Conservation (phyloP, 129 eudicot genomes). For the Flaveria ramosissima region DNA sequence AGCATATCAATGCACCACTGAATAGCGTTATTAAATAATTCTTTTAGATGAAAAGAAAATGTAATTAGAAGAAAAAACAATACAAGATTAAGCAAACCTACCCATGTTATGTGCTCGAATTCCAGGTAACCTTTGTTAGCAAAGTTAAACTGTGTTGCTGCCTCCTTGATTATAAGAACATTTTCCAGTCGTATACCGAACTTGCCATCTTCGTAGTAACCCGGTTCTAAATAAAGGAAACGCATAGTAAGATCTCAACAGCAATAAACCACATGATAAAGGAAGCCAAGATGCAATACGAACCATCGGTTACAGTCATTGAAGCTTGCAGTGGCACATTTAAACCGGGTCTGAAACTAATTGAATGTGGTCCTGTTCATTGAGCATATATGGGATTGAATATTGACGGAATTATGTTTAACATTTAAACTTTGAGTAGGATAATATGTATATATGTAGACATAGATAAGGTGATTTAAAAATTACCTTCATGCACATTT, state of each 20-base stretch:
- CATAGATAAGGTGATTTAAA: neutral
- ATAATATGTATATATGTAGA: conserved; percentile 1
- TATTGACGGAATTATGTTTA: neutral
- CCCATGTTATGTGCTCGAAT: conserved; percentile 98
- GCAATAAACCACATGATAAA: neutral
- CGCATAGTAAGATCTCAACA: neutral
- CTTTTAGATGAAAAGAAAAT: neutral
- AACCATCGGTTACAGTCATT: conserved; percentile 95
- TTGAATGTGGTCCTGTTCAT: conserved; percentile 81
- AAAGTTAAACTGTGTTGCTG: conserved; percentile 77
- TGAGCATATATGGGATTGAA: conserved; percentile 16
- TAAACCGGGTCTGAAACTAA: conserved; percentile 83
- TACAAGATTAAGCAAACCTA: conserved; percentile 32
- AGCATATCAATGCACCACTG: neutral
- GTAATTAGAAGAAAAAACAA: neutral
- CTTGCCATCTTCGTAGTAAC: conserved; percentile 94
- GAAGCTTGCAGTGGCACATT: conserved; percentile 86
- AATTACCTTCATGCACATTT: conserved; percentile 93
- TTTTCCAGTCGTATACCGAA: conserved; percentile 92
- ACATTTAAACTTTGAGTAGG: neutral
- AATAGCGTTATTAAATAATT: neutral
- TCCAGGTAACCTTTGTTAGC: conserved; percentile 78
- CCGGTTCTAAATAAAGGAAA: conserved; percentile 62
- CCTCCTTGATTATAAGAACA: conserved; percentile 84
- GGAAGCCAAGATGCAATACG: conserved; percentile 25